A percentile compares a stretch with the other conserved stretches of the same genome.
Evolutionary conservation across 2,329 filamentous ascomycete genomes (phyloP).

Genomic region (Pochonia chlamydosporia): DNA sequence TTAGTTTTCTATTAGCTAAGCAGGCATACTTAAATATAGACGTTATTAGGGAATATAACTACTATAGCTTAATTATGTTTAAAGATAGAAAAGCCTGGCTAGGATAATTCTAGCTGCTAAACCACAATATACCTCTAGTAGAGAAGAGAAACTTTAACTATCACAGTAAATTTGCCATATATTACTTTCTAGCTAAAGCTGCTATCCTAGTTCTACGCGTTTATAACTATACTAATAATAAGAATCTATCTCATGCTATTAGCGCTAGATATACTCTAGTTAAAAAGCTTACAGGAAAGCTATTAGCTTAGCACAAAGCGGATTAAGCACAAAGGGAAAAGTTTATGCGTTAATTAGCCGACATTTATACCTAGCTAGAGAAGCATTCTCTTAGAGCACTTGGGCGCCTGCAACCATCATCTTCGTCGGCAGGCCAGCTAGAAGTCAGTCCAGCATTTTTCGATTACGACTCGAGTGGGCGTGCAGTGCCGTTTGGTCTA

Average conservation of each 20-base stretch:
- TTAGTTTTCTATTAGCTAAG: constrained; percentile 10
- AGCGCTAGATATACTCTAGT: constrained; percentile 10
- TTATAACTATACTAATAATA: constrained; percentile 11
- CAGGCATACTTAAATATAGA: constrained; percentile 12
- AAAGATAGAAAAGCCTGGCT: constrained; percentile 12
- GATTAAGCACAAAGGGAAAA: constrained; percentile 9
- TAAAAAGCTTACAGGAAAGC: constrained; percentile 11
- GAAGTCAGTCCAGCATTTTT: constrained; percentile 6
- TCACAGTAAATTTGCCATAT: constrained; percentile 12
- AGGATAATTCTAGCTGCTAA: constrained; percentile 13
- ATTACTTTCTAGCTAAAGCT: constrained; percentile 10
- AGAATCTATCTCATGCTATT: constrained; percentile 9
- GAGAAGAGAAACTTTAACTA: constrained; percentile 12
- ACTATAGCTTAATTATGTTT: constrained; percentile 11
- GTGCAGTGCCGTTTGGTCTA: constrained; percentile 5
- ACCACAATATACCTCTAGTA: constrained; percentile 11
- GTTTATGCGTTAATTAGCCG: constrained; percentile 10
- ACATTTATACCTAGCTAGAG: constrained; percentile 9
- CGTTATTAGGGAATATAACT: constrained; percentile 10
- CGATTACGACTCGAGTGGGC: constrained; percentile 8
- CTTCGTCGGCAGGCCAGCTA: constrained; percentile 7
- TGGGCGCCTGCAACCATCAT: constrained; percentile 11
- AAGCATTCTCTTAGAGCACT: constrained; percentile 10
- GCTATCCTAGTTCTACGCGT: constrained; percentile 11
- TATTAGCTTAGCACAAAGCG: constrained; percentile 10